Evolutionary conservation across 805 yeast genomes (phyloP), one percentile per base, ranked within the genome.

Genomic region (Metschnikowia borealis): DNA sequence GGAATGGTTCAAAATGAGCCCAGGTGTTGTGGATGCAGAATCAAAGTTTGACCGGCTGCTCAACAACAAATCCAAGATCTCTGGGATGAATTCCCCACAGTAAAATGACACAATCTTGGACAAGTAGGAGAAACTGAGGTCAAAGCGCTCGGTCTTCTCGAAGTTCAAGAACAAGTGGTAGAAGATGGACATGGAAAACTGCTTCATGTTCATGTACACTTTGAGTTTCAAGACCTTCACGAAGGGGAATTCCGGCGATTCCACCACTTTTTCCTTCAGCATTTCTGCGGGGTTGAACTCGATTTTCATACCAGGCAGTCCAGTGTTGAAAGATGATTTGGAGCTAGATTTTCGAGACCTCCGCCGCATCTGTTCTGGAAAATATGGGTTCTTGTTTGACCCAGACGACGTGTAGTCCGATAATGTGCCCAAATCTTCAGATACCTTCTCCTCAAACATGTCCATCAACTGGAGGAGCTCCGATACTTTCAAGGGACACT

Each of bases 1-100:
- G 3, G 62, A 39, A 18, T 83, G 81, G 48, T 71, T 78, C 32
- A 80, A 45, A 8, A 73, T 58, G 44, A 70, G 63, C 41, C 70
- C 78, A 2, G 74, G 69, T 8, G 38, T 49, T 6, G 49, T 48
- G n/a, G 49, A 43, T 0, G 75, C 73, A 1, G 61, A 56, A 1
- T 77, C 81, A 58, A 79, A 78, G 55, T 71, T 70, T 1, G 54
- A 38, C 1, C 60, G 53, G 49, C 69, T 63, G 46, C 69, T 66
- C 34, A 55, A 56, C 20, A 72, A 58, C 29, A 77, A 50, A 23
- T 67, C 65, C 50, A 62, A 51, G 35, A 66, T 62, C 5, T 65
- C 59, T 14, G 74, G 70, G 2, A 67, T 38, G 14, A 75, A 56
- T 34, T 70, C 74, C 14, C 65, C 54, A 14, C 62, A 50, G 10